These are phyloP conservation scores for Hygrocybe coccinea DNA, from an alignment of 768 basidiomycete species.

Conservation along the genomic window DNA sequence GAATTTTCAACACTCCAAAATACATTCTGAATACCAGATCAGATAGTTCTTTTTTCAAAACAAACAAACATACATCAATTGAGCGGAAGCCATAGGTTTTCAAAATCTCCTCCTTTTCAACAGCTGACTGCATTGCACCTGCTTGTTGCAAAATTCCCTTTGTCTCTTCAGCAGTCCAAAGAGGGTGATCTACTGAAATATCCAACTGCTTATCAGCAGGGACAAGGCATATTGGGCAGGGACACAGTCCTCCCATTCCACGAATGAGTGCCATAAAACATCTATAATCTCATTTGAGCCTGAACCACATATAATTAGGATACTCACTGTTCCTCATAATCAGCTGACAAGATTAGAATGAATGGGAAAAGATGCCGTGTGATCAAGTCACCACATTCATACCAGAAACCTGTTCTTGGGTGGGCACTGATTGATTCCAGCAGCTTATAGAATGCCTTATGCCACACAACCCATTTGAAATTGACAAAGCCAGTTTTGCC, in stretches of 20 bases:
- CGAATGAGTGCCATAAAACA: conserved; percentile 37
- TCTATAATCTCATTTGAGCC: conserved; percentile 16
- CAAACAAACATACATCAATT: conserved; percentile 19
- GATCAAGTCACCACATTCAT: conserved; percentile 28
- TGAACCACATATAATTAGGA: neutral
- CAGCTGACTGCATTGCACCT: conserved; percentile 9
- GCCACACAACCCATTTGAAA: conserved; percentile 37
- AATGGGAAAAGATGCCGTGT: conserved; percentile 29
- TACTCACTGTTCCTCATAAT: conserved; percentile 46
- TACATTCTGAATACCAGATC: conserved; percentile 29
- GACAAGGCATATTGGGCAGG: conserved; percentile 39
- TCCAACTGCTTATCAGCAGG: conserved; percentile 23
- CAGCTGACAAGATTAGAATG: conserved; percentile 36
- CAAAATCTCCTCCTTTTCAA: conserved; percentile 18
- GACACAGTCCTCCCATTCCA: conserved; percentile 25
- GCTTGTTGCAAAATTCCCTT: conserved; percentile 4
- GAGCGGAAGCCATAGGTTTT: conserved; percentile 19
- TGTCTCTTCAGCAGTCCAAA: conserved; percentile 16
- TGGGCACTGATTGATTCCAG: conserved; percentile 22
- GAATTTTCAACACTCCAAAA: conserved; percentile 36
- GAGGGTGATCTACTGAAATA: conserved; percentile 12
- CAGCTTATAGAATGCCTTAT: conserved; percentile 30
- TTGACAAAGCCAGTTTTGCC: conserved; percentile 28
- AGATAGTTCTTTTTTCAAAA: conserved; percentile 1
- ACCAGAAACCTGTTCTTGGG: conserved; percentile 18